Evolutionary conservation across 1,284 basidiomycete genomes (phyloP).

Genomic region (Malassezia psittaci): DNA sequence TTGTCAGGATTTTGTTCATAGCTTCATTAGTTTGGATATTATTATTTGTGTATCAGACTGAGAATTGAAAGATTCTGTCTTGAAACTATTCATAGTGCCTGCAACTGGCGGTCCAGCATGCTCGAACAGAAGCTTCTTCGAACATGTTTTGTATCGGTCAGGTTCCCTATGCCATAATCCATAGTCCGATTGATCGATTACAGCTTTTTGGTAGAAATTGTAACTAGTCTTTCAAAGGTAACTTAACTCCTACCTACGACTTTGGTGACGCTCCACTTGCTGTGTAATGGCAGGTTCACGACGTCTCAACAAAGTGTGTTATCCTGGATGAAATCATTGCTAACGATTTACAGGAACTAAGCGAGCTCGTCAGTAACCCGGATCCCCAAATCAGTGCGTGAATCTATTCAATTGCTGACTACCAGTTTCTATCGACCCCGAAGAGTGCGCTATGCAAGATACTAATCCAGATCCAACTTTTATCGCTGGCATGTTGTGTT

Average conservation of each 20-base stretch:
- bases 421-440: slow-evolving; percentile 1
- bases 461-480: slow-evolving; percentile 9
- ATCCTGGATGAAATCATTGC: background rate
- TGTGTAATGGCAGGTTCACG: slow-evolving; percentile 8
- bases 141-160: background rate
- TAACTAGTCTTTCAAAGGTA: no score
- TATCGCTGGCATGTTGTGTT: slow-evolving; percentile 10
- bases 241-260: no score
- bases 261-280: no score
- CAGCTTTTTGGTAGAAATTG: no score
- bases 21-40: no score
- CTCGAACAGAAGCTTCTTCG: background rate
- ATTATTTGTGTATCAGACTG: no score
- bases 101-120: background rate
- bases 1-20: no score
- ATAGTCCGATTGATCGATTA: no score
- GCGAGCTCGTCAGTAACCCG: slow-evolving; percentile 1
- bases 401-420: no score
- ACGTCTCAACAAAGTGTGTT: slow-evolving; percentile 8
- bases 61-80: no score
- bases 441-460: slow-evolving; percentile 1
- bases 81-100: no score
- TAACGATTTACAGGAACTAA: slow-evolving; percentile 6
- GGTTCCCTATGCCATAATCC: no score
- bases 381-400: slow-evolving; percentile 10